Evolutionary conservation across 257 asterid genomes (phyloP).

Genomic region (Salvia rosmarinus): DNA sequence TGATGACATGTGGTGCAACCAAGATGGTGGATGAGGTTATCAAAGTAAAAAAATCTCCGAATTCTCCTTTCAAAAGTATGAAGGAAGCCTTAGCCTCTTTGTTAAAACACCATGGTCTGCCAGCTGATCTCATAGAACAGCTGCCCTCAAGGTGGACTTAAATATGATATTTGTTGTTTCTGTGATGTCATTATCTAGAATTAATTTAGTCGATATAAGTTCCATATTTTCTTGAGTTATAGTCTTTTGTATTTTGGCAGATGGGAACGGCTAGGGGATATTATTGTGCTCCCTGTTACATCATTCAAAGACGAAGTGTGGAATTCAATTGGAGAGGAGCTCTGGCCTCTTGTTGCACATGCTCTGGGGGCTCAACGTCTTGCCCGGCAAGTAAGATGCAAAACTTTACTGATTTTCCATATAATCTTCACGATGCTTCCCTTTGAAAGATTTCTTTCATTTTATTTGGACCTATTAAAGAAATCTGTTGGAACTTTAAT

Average conservation of each 20-base stretch:
- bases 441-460: not conserved
- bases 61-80: slow-evolving; percentile 72
- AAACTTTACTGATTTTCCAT: slow-evolving; percentile 11
- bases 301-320: slow-evolving; percentile 79
- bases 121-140: slow-evolving; percentile 66
- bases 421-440: slow-evolving; percentile 16
- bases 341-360: slow-evolving; percentile 82
- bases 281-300: slow-evolving; percentile 73
- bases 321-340: slow-evolving; percentile 69
- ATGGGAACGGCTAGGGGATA: slow-evolving; percentile 95
- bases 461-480: not conserved
- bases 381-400: slow-evolving; percentile 75
- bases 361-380: slow-evolving; percentile 80
- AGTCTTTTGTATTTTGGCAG: slow-evolving; percentile 45
- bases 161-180: not conserved
- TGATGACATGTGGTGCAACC: slow-evolving; percentile 63
- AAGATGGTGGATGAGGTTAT: slow-evolving; percentile 63
- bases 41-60: slow-evolving; percentile 61
- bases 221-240: slow-evolving; percentile 24
- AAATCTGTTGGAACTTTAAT: not conserved
- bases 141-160: slow-evolving; percentile 73
- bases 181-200: not conserved
- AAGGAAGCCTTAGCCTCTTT: slow-evolving; percentile 75
- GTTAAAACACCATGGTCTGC: slow-evolving; percentile 53
- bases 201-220: slow-evolving; percentile 20